A percentile compares a stretch with the other conserved stretches of the same genome.
phyloP scores from a whole-genome alignment of 2,329 filamentous ascomycete species.

The Thielaviopsis populi region DNA sequence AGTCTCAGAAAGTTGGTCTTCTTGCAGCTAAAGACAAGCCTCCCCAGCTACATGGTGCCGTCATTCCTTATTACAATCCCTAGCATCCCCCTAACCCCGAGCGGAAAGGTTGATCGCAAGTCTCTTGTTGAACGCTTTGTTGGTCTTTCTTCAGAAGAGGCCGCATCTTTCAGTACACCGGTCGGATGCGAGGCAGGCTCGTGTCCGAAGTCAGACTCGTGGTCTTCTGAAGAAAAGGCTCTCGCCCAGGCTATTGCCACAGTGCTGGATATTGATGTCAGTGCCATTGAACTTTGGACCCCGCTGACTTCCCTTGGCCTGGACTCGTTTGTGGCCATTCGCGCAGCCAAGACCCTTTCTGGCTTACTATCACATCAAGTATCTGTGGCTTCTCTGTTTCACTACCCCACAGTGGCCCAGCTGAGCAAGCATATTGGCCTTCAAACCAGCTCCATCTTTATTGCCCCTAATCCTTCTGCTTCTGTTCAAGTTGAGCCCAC shows the following conservation, averaged over 20 bases:
- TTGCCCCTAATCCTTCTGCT: too few species aligned
- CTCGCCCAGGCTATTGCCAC: conserved; percentile 42
- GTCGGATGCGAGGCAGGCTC: neutral
- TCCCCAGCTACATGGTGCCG: conserved; percentile 71
- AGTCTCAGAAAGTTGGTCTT: conserved; percentile 24
- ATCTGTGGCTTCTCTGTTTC: conserved; percentile 55
- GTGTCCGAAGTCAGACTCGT: conserved; percentile 20
- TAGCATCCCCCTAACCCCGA: conserved; percentile 52
- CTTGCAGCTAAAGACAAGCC: conserved; percentile 33
- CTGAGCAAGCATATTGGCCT: conserved; percentile 28
- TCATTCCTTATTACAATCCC: conserved; percentile 56
- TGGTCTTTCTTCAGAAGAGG: conserved; percentile 13
- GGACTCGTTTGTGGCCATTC: conserved; percentile 71
- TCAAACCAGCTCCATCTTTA: neutral
- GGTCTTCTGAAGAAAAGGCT: conserved; percentile 39
- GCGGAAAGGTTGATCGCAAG: conserved; percentile 57
- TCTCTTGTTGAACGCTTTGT: conserved; percentile 35
- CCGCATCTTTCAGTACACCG: neutral
- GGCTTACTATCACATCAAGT: conserved; percentile 32
- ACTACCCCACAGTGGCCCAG: conserved; percentile 48
- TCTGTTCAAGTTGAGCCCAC: conserved; percentile 20
- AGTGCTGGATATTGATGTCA: conserved; percentile 31
- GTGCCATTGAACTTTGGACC: conserved; percentile 44
- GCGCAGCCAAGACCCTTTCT: conserved; percentile 44
- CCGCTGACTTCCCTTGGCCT: conserved; percentile 68